Evolutionary conservation across 2,329 filamentous ascomycete genomes (phyloP).

Genomic region (Aspergillus niger): DNA sequence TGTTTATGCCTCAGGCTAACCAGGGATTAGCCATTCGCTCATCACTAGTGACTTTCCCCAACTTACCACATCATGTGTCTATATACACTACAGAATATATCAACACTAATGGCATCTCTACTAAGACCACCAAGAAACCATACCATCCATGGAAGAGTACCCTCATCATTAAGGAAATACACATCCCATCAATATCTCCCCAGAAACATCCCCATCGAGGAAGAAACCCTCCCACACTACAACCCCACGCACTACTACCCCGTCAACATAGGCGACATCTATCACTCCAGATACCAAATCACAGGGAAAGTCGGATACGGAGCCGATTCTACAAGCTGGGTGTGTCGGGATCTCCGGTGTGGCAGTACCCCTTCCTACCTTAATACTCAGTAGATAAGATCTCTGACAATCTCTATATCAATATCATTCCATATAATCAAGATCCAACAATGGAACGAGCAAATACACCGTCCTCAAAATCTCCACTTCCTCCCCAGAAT

Average conservation of each 20-base stretch:
- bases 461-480: slow-evolving; percentile 38
- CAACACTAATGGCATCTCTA: too few relatives aligned
- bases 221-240: slow-evolving; percentile 41
- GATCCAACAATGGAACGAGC: background rate
- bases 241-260: slow-evolving; percentile 41
- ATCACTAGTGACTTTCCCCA: too few relatives aligned
- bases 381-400: background rate
- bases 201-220: slow-evolving; percentile 4
- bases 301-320: slow-evolving; percentile 46
- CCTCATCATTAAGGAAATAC: too few relatives aligned
- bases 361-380: slow-evolving; percentile 3
- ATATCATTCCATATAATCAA: background rate
- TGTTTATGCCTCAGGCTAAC: background rate
- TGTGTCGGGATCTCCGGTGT: slow-evolving; percentile 42
- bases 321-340: slow-evolving; percentile 48
- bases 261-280: slow-evolving; percentile 41
- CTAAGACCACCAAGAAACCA: too few relatives aligned
- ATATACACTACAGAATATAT: too few relatives aligned
- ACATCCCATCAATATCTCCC: background rate
- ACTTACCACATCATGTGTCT: too few relatives aligned
- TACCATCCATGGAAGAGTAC: too few relatives aligned
- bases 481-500: slow-evolving; percentile 18
- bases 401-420: background rate
- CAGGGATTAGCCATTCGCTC: too few relatives aligned
- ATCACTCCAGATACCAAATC: slow-evolving; percentile 39